Evolutionary conservation across 352 stramenopile species (phyloP), one percentile per base, ranked within the genome.

Genomic region (Phytophthora fragariae): DNA sequence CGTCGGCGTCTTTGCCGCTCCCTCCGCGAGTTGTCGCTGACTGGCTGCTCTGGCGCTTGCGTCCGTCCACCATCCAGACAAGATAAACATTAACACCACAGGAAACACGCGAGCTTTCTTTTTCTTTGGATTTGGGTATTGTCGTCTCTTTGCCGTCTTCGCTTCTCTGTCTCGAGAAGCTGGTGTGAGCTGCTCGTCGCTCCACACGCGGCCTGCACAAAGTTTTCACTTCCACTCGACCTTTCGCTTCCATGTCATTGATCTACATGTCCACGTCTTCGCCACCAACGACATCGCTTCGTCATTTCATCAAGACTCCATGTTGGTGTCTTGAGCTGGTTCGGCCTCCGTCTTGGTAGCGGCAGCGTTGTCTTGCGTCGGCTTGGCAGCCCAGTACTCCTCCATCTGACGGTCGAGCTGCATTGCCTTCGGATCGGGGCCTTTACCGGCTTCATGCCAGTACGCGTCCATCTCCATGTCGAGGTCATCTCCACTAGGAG

Each of bases 401-500:
- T 97, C 92, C 85, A 97, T 93, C 62, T 96, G 87, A 39, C 89
- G 88, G 65, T 97, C 91, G 50, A 97, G 73, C 44, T 89, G 78
- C 29, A 71, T 83, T 15, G 87, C 81, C 71, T 97, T 90, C 7
- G 92, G 92, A 63, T 97, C 90, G 9, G 91, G 92, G 27, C 92
- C 92, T 72, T 97, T 97, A 29, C 92, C 92, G 21, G 85, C 92
- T 66, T 94, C 69, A 60, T 94, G 85, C 92, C 92, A 97, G 76
- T 97, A 97, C 69, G 83, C 63, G 67, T 96, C 91, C 90, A 97
- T 95, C 57, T 97, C 88, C 62, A 94, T 80, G 60, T 97, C 91
- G 50, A 97, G 77, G 58, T 97, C 90, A 47, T 94, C 88, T 54
- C 79, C 83, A 6, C 79, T 94, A 5, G 83, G 62, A 19, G 70